Conservation (phyloP, 176 grass and related monocot genomes). For the Echinochloa phyllopogon region DNA sequence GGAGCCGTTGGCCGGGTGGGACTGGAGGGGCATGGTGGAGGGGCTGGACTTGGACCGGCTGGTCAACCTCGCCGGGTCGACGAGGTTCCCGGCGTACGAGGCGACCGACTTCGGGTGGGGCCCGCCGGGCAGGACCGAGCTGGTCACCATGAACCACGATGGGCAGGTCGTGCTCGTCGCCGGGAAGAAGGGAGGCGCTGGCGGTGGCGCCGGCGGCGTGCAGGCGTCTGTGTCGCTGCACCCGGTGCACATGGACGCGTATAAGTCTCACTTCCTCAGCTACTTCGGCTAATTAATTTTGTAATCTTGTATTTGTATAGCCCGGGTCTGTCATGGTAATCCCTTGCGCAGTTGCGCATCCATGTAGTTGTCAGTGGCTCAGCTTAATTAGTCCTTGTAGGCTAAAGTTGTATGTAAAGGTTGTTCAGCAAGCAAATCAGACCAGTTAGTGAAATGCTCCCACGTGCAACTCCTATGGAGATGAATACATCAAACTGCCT, state of each 20-base stretch:
- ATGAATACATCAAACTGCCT: too few relatives aligned
- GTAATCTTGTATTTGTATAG: too few relatives aligned
- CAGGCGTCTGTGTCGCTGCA: constrained; percentile 39
- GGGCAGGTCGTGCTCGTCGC: constrained; percentile 48
- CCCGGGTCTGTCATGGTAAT: too few relatives aligned
- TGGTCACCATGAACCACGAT: constrained; percentile 45
- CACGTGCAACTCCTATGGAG: too few relatives aligned
- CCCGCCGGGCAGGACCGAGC: constrained; percentile 23
- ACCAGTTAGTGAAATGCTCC: too few relatives aligned
- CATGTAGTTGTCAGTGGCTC: too few relatives aligned
- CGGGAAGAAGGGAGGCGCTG: not conserved
- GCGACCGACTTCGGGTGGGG: constrained; percentile 58
- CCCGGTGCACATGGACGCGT: constrained; percentile 26
- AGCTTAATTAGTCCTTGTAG: too few relatives aligned
- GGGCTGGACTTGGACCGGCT: not conserved
- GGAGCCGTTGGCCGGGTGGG: constrained; percentile 34
- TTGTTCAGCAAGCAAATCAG: too few relatives aligned
- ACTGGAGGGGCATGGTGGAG: not conserved
- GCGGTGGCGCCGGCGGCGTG: not conserved
- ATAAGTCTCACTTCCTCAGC: constrained; percentile 13
- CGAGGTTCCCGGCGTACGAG: constrained; percentile 56
- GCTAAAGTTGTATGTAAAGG: too few relatives aligned
- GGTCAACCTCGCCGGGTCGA: constrained; percentile 30
- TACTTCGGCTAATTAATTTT: not conserved
- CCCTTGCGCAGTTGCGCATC: too few relatives aligned